A percentile compares a stretch with the other conserved stretches of the same genome.
phyloP scores from a whole-genome alignment of 495 filamentous ascomycete genomes.

The Penicillium chermesinum region DNA sequence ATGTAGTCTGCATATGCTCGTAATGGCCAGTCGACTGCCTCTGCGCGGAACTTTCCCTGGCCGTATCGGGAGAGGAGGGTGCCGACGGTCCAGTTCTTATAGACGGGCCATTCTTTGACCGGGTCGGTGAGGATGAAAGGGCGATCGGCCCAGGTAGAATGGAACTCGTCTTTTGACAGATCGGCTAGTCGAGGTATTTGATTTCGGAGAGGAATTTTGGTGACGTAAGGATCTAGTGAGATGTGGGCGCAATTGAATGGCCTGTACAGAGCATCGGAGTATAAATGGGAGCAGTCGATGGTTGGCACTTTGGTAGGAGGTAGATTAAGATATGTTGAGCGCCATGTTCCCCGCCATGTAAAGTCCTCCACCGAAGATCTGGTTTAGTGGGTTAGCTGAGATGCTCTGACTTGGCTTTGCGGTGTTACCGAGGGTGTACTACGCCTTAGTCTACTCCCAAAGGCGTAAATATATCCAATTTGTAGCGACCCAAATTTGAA shows the following conservation, averaged over 20 bases:
- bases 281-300: constrained; percentile 67
- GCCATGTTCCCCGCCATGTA: constrained; percentile 82
- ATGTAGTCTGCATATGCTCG: constrained; percentile 79
- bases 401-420: no score
- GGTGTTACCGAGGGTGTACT: no score
- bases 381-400: not conserved
- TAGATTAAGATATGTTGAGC: constrained; percentile 68
- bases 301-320: constrained; percentile 49
- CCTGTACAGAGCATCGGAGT: constrained; percentile 84
- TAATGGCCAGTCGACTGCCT: constrained; percentile 90
- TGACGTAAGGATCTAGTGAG: constrained; percentile 56
- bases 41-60: constrained; percentile 71
- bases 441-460: no score
- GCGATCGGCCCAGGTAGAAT: constrained; percentile 65
- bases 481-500: no score
- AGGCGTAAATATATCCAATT: no score
- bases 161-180: constrained; percentile 69
- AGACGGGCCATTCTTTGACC: constrained; percentile 81
- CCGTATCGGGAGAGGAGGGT: constrained; percentile 58
- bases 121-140: constrained; percentile 87
- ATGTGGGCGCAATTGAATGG: constrained; percentile 88
- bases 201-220: constrained; percentile 67
- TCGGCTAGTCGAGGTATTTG: constrained; percentile 64
- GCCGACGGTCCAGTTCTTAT: constrained; percentile 65
- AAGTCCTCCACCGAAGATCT: constrained; percentile 46